Conservation (phyloP, 2,329 filamentous ascomycete genomes). For the Lachnellula subtilissima region DNA sequence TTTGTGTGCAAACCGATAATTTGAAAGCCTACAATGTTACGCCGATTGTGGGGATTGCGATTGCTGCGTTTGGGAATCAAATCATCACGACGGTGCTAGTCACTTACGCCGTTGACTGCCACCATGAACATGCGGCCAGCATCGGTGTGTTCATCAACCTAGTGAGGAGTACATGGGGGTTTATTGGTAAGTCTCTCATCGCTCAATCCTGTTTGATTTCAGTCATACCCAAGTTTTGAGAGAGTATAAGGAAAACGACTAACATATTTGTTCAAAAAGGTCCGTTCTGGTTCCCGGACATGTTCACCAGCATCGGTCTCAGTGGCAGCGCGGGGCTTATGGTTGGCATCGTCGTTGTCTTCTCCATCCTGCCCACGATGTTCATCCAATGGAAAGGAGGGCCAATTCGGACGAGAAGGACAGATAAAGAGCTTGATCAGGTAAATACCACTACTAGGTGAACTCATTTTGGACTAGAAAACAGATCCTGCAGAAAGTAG, state of each 20-base stretch:
- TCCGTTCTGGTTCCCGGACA: slow-evolving; percentile 32
- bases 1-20: slow-evolving; percentile 46
- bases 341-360: slow-evolving; percentile 33
- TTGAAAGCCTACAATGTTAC: slow-evolving; percentile 50
- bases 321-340: slow-evolving; percentile 33
- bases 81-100: slow-evolving; percentile 50
- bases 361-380: slow-evolving; percentile 31
- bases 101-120: slow-evolving; percentile 50
- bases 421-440: slow-evolving; percentile 9
- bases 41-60: slow-evolving; percentile 48
- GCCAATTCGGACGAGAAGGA: slow-evolving; percentile 5
- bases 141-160: slow-evolving; percentile 58
- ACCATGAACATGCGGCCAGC: slow-evolving; percentile 46
- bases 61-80: slow-evolving; percentile 52
- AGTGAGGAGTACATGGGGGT: slow-evolving; percentile 50
- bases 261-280: neutral
- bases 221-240: neutral
- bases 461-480: neutral
- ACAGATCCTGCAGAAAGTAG: neutral
- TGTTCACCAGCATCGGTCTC: slow-evolving; percentile 33
- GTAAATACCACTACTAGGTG: slow-evolving; percentile 10
- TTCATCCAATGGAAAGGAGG: slow-evolving; percentile 28
- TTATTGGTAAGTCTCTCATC: slow-evolving; percentile 34
- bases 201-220: neutral
- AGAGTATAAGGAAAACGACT: neutral